These are phyloP conservation scores for Cocos nucifera DNA, from an alignment of 176 grass and related monocot genomes.

Conservation along the genomic window DNA sequence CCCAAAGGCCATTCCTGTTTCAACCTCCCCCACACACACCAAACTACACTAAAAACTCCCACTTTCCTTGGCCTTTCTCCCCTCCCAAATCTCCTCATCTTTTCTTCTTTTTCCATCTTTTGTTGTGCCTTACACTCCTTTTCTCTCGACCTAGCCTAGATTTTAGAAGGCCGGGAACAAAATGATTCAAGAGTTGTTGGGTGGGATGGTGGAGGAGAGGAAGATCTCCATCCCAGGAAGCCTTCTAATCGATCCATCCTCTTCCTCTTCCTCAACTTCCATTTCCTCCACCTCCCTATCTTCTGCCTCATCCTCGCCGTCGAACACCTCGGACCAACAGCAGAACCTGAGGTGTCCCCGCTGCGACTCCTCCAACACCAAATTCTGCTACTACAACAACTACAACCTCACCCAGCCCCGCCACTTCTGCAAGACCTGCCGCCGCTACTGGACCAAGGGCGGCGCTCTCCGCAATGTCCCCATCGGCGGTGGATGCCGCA, in stretches of 20 bases:
- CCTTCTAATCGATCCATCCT: constrained; percentile 1
- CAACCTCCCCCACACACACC: too few relatives aligned
- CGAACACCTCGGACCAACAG: constrained; percentile 27
- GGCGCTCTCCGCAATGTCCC: constrained; percentile 75
- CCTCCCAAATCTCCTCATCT: too few relatives aligned
- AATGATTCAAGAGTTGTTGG: constrained; percentile 68
- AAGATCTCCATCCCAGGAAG: constrained; percentile 13
- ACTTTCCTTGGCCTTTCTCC: too few relatives aligned
- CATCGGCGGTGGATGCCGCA: constrained; percentile 65
- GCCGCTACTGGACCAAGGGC: constrained; percentile 80
- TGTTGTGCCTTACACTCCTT: constrained; percentile 18
- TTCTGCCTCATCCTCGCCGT: constrained; percentile 17
- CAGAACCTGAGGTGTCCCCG: constrained; percentile 40
- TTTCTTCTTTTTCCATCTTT: too few relatives aligned
- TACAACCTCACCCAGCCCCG: constrained; percentile 69
- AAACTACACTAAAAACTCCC: too few relatives aligned
- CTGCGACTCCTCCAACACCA: constrained; percentile 73
- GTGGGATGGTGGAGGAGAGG: constrained; percentile 40
- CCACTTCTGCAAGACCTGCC: constrained; percentile 88
- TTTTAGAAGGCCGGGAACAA: constrained; percentile 29
- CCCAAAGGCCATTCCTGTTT: too few relatives aligned
- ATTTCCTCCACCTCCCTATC: constrained; percentile 34
- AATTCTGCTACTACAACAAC: constrained; percentile 93
- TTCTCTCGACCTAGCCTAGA: constrained; percentile 8
- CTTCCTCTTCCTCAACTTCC: constrained; percentile 27